phyloP scores from a whole-genome alignment of 2,329 filamentous ascomycete species.

The Trichoderma sp. region DNA sequence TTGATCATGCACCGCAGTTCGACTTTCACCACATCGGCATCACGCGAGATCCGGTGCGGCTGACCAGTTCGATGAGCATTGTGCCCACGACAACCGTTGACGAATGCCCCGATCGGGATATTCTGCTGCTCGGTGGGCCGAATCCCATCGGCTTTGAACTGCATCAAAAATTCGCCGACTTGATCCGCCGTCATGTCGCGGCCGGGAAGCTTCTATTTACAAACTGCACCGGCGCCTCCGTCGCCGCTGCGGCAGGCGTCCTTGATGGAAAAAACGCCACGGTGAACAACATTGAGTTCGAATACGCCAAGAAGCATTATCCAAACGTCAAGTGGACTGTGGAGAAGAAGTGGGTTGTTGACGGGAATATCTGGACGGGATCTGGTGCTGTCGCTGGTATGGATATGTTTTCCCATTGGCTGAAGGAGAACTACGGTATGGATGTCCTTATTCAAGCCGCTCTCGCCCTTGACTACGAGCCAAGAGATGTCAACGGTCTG shows the following conservation, averaged over 20 bases:
- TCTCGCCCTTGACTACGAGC: slow-evolving; percentile 42
- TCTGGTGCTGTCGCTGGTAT: slow-evolving; percentile 50
- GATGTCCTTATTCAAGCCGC: slow-evolving; percentile 35
- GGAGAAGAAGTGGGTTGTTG: slow-evolving; percentile 49
- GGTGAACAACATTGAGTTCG: slow-evolving; percentile 43
- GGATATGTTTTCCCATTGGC: slow-evolving; percentile 48
- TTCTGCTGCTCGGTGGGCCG: slow-evolving; percentile 43
- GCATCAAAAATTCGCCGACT: slow-evolving; percentile 36
- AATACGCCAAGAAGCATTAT: slow-evolving; percentile 37
- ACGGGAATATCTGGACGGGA: slow-evolving; percentile 52
- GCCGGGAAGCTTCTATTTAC: slow-evolving; percentile 43
- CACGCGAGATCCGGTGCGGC: slow-evolving; percentile 37
- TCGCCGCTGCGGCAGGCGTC: slow-evolving; percentile 41
- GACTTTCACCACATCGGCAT: slow-evolving; percentile 43
- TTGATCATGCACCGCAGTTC: slow-evolving; percentile 37
- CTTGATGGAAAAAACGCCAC: slow-evolving; percentile 49
- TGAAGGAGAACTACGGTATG: slow-evolving; percentile 41
- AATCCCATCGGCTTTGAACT: slow-evolving; percentile 36
- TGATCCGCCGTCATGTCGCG: slow-evolving; percentile 42
- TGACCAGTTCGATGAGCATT: slow-evolving; percentile 30
- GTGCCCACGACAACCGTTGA: slow-evolving; percentile 40
- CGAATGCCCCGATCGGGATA: slow-evolving; percentile 43
- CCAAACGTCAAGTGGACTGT: slow-evolving; percentile 49
- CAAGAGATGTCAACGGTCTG: slow-evolving; percentile 40
- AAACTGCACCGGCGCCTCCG: slow-evolving; percentile 43